Base-by-base conservation (phyloP, 108 stramenopile species). In the Phaeodactylum tricornutum region DNA sequence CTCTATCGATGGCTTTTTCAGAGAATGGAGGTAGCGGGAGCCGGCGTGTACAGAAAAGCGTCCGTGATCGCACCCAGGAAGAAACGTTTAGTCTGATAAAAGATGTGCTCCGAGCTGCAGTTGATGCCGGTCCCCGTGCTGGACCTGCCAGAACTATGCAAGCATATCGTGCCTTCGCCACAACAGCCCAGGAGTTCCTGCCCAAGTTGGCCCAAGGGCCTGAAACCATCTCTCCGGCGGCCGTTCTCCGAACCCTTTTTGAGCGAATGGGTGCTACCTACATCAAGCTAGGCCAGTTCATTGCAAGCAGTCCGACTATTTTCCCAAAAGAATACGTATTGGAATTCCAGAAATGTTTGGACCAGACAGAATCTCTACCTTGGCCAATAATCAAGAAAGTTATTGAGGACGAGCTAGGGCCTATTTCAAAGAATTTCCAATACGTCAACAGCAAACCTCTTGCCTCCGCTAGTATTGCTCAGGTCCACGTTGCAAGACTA, bases 321-420 rank as follows among this genome's bases (percentile, higher is more conserved):
- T 96, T 96, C 49, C 95, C 95, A 1, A 77, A 81, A 44, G 89
- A 93, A 60, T 96, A 88, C 45, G 92, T 96, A 0, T 43, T 81
- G 22, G 96, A 95, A 59, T 95, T 97, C 47, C 92, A 93, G 53
- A 93, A 93, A 56, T 93, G 91, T 50, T 66, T 97, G n/a, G 96
- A 97, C 53, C 53, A 67, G 37, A 93, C 91, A 5, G 84, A 87
- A 38, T 75, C 91, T 9, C 33, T 95, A 30, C 71, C 86, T 23
- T 95, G 84, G 78, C 61, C 65, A 29, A 57, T 66, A 23, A 88
- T 96, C 50, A 67, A 84, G 39, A 12, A 39, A n/a, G 79, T 89
- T 8, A 88, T 96, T 56, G 90, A 90, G 36, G 43, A 55, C 12
- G 95, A 97, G 40, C 41, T 92, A 5, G 89, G 75, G 17, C 84